Evolutionary conservation across 805 yeast genomes (phyloP).

Genomic region (Suhomyces pyralidae): DNA sequence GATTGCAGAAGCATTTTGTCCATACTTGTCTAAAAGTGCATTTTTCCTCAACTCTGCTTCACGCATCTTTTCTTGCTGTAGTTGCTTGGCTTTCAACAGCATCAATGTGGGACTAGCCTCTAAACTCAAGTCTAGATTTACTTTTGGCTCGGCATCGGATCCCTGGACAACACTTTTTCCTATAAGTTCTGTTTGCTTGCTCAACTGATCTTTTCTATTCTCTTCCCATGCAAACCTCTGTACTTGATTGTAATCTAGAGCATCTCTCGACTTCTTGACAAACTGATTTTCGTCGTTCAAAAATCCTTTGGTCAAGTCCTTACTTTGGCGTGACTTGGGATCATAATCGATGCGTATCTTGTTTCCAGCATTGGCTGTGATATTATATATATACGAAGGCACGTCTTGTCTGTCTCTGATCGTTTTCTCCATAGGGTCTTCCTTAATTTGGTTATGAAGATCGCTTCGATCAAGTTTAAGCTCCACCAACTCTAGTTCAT

Average conservation of each 20-base stretch:
- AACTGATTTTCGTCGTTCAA: constrained; percentile 44
- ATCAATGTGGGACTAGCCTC: constrained; percentile 39
- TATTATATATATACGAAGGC: constrained; percentile 62
- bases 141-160: constrained; percentile 10
- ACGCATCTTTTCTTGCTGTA: constrained; percentile 15
- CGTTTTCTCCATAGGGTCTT: constrained; percentile 39
- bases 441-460: constrained; percentile 20
- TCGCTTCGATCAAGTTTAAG: constrained; percentile 28
- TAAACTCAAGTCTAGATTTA: constrained; percentile 27
- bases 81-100: constrained; percentile 25
- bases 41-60: constrained; percentile 12
- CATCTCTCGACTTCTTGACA: constrained; percentile 51
- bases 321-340: constrained; percentile 47
- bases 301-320: constrained; percentile 27
- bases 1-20: constrained; percentile 6
- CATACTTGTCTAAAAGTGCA: constrained; percentile 17
- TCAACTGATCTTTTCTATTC: constrained; percentile 13
- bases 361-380: constrained; percentile 18
- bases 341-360: constrained; percentile 42
- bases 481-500: constrained; percentile 39
- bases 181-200: constrained; percentile 7
- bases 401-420: constrained; percentile 71
- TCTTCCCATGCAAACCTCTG: constrained; percentile 39
- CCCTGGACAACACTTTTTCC: constrained; percentile 5
- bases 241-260: constrained; percentile 17